Conservation (phyloP, 1,284 basidiomycete species). For the Leccinum colubrinum region DNA sequence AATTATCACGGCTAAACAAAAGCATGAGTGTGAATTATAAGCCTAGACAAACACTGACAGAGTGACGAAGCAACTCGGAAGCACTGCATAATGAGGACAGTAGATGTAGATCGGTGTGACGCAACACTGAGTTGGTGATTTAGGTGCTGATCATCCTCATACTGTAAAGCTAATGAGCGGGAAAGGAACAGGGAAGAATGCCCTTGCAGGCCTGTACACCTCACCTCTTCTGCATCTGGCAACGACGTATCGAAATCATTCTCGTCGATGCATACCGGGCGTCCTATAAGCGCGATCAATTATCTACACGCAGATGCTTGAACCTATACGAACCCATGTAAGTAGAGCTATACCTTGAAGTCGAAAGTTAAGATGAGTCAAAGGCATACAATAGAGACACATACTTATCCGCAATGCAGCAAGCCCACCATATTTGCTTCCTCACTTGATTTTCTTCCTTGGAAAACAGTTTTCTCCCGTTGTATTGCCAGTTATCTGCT, state of each 20-base stretch:
- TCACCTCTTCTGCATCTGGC: slow-evolving; percentile 55
- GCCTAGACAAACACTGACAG: slow-evolving; percentile 40
- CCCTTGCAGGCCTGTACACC: slow-evolving; percentile 6
- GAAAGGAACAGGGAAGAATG: background rate
- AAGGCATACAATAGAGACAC: slow-evolving; percentile 19
- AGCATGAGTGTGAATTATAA: slow-evolving; percentile 4
- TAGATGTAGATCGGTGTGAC: slow-evolving; percentile 36
- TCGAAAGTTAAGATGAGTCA: slow-evolving; percentile 5
- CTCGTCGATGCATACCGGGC: slow-evolving; percentile 71
- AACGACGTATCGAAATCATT: slow-evolving; percentile 73
- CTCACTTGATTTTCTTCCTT: slow-evolving; percentile 74
- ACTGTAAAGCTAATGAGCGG: slow-evolving; percentile 34
- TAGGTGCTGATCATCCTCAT: slow-evolving; percentile 43
- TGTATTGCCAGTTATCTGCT: slow-evolving; percentile 72
- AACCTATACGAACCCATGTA: slow-evolving; percentile 56
- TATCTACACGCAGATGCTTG: background rate
- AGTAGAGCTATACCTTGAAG: slow-evolving; percentile 56
- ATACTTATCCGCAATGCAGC: slow-evolving; percentile 72
- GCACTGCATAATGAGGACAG: slow-evolving; percentile 49
- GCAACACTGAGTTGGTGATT: slow-evolving; percentile 3
- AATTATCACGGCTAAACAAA: slow-evolving; percentile 51
- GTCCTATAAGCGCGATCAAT: slow-evolving; percentile 38
- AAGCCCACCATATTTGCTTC: slow-evolving; percentile 83
- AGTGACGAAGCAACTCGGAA: slow-evolving; percentile 63
- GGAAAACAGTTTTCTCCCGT: slow-evolving; percentile 64